These are phyloP conservation scores for Fomitopsis schrenkii DNA, from an alignment of 1,284 basidiomycete genomes.

Conservation along the genomic window DNA sequence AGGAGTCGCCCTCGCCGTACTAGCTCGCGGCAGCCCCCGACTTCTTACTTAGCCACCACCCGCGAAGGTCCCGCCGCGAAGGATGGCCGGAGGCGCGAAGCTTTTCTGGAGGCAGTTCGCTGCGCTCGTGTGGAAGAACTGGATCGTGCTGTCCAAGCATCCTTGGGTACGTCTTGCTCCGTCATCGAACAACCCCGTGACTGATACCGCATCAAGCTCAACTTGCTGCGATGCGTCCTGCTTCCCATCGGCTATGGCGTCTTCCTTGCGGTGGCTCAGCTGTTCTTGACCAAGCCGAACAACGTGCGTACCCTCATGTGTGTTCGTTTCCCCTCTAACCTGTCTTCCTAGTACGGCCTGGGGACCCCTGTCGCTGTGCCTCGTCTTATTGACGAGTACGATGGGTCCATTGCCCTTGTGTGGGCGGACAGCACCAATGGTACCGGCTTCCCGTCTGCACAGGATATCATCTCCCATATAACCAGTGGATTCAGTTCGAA, in stretches of 20 bases:
- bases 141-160: conserved; percentile 64
- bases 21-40: not conserved
- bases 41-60: not conserved
- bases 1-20: not conserved
- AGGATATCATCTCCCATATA: conserved; percentile 54
- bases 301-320: conserved; percentile 37
- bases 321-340: conserved; percentile 3
- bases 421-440: conserved; percentile 64
- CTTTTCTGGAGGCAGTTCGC: conserved; percentile 59
- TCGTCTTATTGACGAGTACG: conserved; percentile 45
- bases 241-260: conserved; percentile 67
- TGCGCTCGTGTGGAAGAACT: conserved; percentile 71
- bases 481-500: conserved; percentile 42
- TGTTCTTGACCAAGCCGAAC: conserved; percentile 52
- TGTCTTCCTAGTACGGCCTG: conserved; percentile 52
- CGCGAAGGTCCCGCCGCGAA: not conserved
- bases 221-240: conserved; percentile 62
- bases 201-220: conserved; percentile 39
- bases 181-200: not conserved
- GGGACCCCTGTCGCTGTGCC: conserved; percentile 52
- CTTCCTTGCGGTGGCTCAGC: conserved; percentile 62
- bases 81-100: not conserved
- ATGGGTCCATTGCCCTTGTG: conserved; percentile 48
- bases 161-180: conserved; percentile 45
- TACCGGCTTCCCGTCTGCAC: conserved; percentile 44